Conservation (phyloP, 345 rosid species). For the Arabis alpina region DNA sequence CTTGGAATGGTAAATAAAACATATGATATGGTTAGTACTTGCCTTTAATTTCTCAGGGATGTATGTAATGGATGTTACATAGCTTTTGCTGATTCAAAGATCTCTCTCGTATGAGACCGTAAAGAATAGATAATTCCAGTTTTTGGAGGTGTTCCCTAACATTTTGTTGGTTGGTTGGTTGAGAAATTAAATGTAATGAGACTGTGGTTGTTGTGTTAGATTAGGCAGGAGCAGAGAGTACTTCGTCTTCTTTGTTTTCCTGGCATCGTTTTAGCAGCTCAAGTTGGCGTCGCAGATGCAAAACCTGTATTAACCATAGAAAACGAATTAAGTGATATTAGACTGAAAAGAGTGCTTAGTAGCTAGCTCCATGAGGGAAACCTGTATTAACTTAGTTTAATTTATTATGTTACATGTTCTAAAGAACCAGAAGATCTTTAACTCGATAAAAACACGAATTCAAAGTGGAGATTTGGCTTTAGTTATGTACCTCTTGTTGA, state of each 20-base stretch:
- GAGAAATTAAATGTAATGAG: slow-evolving; percentile 4
- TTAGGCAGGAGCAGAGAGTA: slow-evolving; percentile 60
- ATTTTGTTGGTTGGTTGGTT: slow-evolving; percentile 22
- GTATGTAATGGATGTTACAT: slow-evolving; percentile 5
- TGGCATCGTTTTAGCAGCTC: slow-evolving; percentile 69
- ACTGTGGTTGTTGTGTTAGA: neutral
- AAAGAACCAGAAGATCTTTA: neutral
- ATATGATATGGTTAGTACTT: slow-evolving; percentile 11
- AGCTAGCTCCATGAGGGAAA: neutral
- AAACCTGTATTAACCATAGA: slow-evolving; percentile 52
- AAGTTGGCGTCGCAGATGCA: slow-evolving; percentile 72
- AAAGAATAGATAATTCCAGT: neutral
- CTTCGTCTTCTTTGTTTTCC: slow-evolving; percentile 73
- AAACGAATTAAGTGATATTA: neutral
- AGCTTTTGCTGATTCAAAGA: neutral
- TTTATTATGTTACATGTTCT: neutral
- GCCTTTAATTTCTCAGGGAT: neutral
- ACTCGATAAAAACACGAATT: neutral
- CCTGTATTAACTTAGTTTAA: neutral
- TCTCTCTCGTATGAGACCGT: neutral
- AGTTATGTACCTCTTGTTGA: slow-evolving; percentile 77
- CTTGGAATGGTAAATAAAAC: slow-evolving; percentile 58
- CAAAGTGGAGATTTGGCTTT: neutral
- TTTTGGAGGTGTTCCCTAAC: neutral
- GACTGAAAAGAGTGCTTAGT: neutral